These are phyloP conservation scores for Orbilia brochopaga DNA, from an alignment of 2,329 filamentous ascomycete genomes.

Conservation along the genomic window DNA sequence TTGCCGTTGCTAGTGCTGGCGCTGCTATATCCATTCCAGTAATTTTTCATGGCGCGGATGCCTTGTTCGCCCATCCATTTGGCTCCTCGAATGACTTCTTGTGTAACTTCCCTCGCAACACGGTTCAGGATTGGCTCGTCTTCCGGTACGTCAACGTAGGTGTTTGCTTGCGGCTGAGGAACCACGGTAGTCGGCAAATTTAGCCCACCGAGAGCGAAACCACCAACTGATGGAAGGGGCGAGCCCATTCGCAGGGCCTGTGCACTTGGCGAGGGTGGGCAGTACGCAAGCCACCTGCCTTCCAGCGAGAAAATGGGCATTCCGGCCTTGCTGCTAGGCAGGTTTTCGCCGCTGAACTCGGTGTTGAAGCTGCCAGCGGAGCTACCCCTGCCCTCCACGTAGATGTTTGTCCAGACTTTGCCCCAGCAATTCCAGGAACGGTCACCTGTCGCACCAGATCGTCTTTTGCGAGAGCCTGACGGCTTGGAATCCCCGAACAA, in stretches of 20 bases:
- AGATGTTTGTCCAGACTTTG: conserved; percentile 90
- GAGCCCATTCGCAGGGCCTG: conserved; percentile 64
- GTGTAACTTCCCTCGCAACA: conserved; percentile 77
- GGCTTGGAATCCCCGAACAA: conserved; percentile 51
- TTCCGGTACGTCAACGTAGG: conserved; percentile 74
- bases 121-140: conserved; percentile 75
- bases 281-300: conserved; percentile 78
- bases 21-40: conserved; percentile 70
- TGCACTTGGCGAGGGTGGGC: conserved; percentile 64
- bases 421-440: conserved; percentile 71
- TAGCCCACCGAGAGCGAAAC: conserved; percentile 67
- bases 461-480: conserved; percentile 22
- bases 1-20: conserved; percentile 52
- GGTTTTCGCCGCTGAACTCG: conserved; percentile 55
- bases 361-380: conserved; percentile 56
- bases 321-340: conserved; percentile 59
- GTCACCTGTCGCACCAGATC: conserved; percentile 49
- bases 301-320: conserved; percentile 72
- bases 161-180: conserved; percentile 71
- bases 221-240: conserved; percentile 71
- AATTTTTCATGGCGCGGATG: conserved; percentile 77
- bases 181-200: conserved; percentile 66
- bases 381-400: conserved; percentile 65
- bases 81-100: conserved; percentile 75
- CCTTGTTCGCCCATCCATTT: conserved; percentile 80